These are phyloP conservation scores for Cyclotella sp. DNA, from an alignment of 108 stramenopile species.

Conservation along the genomic window DNA sequence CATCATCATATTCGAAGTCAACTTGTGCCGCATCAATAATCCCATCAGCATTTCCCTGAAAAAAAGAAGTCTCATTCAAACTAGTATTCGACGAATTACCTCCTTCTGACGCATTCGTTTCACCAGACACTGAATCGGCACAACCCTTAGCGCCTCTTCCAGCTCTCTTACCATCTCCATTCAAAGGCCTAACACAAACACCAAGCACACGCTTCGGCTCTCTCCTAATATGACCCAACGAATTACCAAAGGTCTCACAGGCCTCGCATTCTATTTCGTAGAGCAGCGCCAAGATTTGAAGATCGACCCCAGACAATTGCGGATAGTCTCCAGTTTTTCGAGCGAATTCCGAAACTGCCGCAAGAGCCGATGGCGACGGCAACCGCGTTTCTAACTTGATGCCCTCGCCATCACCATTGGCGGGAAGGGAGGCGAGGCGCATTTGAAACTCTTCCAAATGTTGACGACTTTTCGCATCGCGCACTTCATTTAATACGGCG, in stretches of 20 bases:
- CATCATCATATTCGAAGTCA: conserved; percentile 59
- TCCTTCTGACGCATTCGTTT: conserved; percentile 17
- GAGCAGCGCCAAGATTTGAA: conserved; percentile 91
- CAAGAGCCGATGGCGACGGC: conserved; percentile 62
- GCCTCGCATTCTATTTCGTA: conserved; percentile 90
- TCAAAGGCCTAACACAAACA: conserved; percentile 55
- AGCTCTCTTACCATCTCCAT: conserved; percentile 30
- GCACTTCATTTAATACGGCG: conserved; percentile 76
- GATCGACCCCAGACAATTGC: conserved; percentile 81
- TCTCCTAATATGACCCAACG: conserved; percentile 68
- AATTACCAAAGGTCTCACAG: conserved; percentile 25
- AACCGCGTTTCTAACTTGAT: conserved; percentile 40
- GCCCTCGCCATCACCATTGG: conserved; percentile 2
- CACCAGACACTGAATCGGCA: conserved; percentile 4
- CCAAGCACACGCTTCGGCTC: conserved; percentile 81
- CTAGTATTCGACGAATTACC: neutral
- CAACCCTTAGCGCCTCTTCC: conserved; percentile 4
- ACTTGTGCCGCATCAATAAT: conserved; percentile 52
- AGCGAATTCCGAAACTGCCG: conserved; percentile 80
- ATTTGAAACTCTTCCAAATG: conserved; percentile 68
- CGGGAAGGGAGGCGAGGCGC: conserved; percentile 47
- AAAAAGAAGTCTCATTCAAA: conserved; percentile 16
- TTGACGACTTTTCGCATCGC: conserved; percentile 73
- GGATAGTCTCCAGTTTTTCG: conserved; percentile 94
- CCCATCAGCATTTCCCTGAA: conserved; percentile 44